A percentile compares a stretch with the other conserved stretches of the same genome.
Evolutionary conservation across 495 filamentous ascomycete genomes (phyloP).

Genomic region (Glutinoglossum americanum): DNA sequence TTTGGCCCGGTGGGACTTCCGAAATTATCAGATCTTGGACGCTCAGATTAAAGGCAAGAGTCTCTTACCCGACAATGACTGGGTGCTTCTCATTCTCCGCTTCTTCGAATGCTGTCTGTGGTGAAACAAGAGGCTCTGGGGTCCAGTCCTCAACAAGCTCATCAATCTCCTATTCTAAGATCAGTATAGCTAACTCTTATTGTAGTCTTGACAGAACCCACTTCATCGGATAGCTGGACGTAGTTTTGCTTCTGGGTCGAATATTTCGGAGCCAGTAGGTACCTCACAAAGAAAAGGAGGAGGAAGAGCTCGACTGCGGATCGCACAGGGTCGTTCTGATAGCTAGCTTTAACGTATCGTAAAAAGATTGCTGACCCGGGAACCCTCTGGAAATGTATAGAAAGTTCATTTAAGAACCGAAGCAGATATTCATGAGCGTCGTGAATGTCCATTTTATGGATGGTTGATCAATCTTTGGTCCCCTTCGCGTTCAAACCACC

Average conservation of each 20-base stretch:
- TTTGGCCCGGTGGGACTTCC: conserved; percentile 71
- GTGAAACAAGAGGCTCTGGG: conserved; percentile 71
- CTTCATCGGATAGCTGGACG: conserved; percentile 71
- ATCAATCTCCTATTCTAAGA: conserved; percentile 53
- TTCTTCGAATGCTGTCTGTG: conserved; percentile 49
- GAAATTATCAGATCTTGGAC: background rate
- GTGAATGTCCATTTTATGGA: conserved; percentile 52
- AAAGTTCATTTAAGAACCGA: conserved; percentile 40
- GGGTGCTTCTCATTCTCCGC: conserved; percentile 66
- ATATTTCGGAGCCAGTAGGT: conserved; percentile 78
- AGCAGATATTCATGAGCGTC: conserved; percentile 53
- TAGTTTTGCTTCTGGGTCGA: conserved; percentile 70
- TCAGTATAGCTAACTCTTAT: background rate
- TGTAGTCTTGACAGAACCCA: conserved; percentile 10
- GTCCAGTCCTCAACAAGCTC: conserved; percentile 95
- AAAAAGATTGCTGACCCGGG: conserved; percentile 87
- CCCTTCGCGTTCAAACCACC: background rate
- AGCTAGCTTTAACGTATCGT: conserved; percentile 86
- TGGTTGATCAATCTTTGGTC: background rate
- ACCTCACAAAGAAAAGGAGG: conserved; percentile 86
- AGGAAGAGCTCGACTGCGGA: conserved; percentile 86
- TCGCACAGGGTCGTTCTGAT: conserved; percentile 89
- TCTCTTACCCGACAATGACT: conserved; percentile 60
- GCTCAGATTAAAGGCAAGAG: background rate
- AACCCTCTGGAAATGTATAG: conserved; percentile 59